phyloP scores from a whole-genome alignment of 306 rosid genomes.

The apple (Malus domestica) region ASM211411v1 NC_041790.1:5905001-5905500 shows the following conservation, averaged over 20 bases:
- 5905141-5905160: too few relatives aligned
- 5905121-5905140: too few relatives aligned
- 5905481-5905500: not conserved
- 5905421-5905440: conserved; percentile 14
- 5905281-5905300: not conserved
- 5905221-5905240: too few relatives aligned
- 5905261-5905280: not conserved
- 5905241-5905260: not conserved
- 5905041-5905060: not conserved
- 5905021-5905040: not conserved
- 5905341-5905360: not conserved
- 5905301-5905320: not conserved
- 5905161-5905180: too few relatives aligned
- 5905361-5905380: conserved; percentile 66
- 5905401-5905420: conserved; percentile 28
- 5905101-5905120: too few relatives aligned
- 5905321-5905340: too few relatives aligned
- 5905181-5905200: too few relatives aligned
- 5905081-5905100: not conserved
- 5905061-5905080: not conserved
- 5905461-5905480: not conserved
- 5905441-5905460: conserved; percentile 17
- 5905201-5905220: too few relatives aligned
- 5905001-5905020: not conserved
- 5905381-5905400: conserved; percentile 73